Evolutionary conservation across 495 filamentous ascomycete species (phyloP).

Genomic region (Talaromyces liani): DNA sequence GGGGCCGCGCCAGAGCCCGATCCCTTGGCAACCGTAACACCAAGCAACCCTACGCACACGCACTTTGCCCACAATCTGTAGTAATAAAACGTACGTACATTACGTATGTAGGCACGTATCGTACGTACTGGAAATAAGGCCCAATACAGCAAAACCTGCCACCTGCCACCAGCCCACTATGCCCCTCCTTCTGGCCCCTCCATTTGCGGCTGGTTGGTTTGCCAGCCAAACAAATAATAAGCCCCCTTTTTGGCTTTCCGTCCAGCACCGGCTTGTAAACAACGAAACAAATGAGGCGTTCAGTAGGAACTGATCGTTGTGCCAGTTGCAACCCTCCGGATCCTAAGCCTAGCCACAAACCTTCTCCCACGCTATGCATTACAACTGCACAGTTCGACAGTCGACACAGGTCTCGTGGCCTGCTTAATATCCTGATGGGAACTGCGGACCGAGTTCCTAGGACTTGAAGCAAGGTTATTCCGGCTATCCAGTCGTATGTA

Average conservation of each 20-base stretch:
- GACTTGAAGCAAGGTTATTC: neutral
- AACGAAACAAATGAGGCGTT: neutral
- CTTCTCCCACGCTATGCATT: neutral
- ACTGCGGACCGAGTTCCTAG: too few species aligned
- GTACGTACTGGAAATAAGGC: neutral
- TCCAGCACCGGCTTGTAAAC: neutral
- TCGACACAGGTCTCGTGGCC: neutral
- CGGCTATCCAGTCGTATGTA: neutral
- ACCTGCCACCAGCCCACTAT: constrained; percentile 1
- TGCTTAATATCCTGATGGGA: neutral
- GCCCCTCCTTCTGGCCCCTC: constrained; percentile 4
- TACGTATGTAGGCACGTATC: neutral
- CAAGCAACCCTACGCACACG: constrained; percentile 4
- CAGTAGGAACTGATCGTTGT: neutral
- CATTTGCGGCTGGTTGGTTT: neutral
- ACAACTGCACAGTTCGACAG: neutral
- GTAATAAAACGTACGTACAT: neutral
- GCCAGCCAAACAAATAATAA: neutral
- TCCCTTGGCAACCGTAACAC: constrained; percentile 3
- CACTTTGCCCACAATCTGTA: neutral
- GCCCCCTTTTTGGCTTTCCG: neutral
- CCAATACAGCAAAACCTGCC: neutral
- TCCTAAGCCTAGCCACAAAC: neutral
- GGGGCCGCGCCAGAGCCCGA: constrained; percentile 8
- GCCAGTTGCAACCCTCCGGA: neutral